Evolutionary conservation across 495 filamentous ascomycete genomes (phyloP), one percentile per base, ranked within the genome.

Genomic region (Cercophora scortea): DNA sequence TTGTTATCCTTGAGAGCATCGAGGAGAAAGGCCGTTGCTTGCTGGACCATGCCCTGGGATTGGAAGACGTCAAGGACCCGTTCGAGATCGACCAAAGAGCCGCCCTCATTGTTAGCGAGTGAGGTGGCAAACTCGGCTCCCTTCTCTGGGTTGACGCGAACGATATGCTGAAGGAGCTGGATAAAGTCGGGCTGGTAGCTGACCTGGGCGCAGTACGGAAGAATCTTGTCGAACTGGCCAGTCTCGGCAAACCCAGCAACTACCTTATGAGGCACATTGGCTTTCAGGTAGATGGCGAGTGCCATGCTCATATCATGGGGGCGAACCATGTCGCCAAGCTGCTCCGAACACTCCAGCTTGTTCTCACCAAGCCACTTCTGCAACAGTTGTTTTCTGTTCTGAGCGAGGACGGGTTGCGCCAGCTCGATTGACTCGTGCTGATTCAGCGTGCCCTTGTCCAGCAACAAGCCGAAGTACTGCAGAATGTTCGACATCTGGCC

Each of bases 351-450:
- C 65, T 93, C 87, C 15, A 99, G 77, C 73, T 99, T 99, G 63
- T 89, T 86, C 71, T 97, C 93, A 56, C 83, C 83, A 68, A 96
- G 77, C 93, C 93, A 99, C 67, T 99, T 99, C 70, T 97, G 92
- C 18, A 99, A 76, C 43, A 99, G 73, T 64, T 96, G 89, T 74
- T 97, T 97, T 45, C 93, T 83, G 62, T 88, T 90, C 64, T 99
- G 93, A 45, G 85, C 83, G 56, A 99, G 71, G 16, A 99, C 93
- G 38, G 94, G 91, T 45, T 88, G 81, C 9, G 93, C 91, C 56
- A 99, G 81, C 69, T 99, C 93, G 45, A 97, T 75, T 54, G 90
- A 94, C 70, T 99, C 93, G 54, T 92, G 83, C 61, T 85, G 84
- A 71, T 97, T 99, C 32, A 99, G 77, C 6, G 81, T 78, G 32